Percentiles rank a stretch among this genome's conserved stretches.
Conservation (phyloP, 345 rosid species). For the Tarenaya hassleriana region DNA sequence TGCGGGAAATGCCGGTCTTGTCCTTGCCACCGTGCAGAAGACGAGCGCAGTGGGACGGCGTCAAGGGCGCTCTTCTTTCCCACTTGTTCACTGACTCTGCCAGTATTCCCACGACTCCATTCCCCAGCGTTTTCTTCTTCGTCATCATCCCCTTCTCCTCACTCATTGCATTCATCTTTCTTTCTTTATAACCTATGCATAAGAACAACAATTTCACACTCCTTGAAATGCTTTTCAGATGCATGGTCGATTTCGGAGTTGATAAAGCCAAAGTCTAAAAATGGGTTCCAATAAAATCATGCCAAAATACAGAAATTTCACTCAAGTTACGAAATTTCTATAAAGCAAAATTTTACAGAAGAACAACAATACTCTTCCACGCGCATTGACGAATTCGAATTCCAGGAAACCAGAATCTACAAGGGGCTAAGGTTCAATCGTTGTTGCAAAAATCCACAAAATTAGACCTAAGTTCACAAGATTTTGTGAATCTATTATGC, state of each 20-base stretch:
- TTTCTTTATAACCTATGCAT: background rate
- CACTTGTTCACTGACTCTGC: slow-evolving; percentile 76
- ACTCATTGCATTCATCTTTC: slow-evolving; percentile 15
- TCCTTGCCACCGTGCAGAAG: slow-evolving; percentile 67
- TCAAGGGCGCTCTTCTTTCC: slow-evolving; percentile 88
- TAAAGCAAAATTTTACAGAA: too few relatives aligned
- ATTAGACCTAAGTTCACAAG: too few relatives aligned
- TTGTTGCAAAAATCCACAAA: too few relatives aligned
- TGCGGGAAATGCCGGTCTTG: slow-evolving; percentile 62
- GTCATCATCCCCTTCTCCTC: slow-evolving; percentile 23
- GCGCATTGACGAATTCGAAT: too few relatives aligned
- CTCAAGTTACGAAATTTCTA: background rate
- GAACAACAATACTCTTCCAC: too few relatives aligned
- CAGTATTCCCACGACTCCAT: slow-evolving; percentile 82
- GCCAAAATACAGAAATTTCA: background rate
- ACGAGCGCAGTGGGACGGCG: slow-evolving; percentile 87
- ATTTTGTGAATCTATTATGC: too few relatives aligned
- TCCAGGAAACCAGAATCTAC: too few relatives aligned
- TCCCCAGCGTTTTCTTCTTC: slow-evolving; percentile 56
- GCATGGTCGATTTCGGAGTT: background rate
- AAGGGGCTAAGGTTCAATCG: too few relatives aligned
- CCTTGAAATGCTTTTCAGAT: too few relatives aligned
- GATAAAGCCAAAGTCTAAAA: background rate
- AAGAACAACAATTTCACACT: background rate
- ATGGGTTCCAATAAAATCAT: background rate